Evolutionary conservation across 2,329 filamentous ascomycete genomes (phyloP), one percentile per base, ranked within the genome.

Genomic region (Aspergillus sp.): DNA sequence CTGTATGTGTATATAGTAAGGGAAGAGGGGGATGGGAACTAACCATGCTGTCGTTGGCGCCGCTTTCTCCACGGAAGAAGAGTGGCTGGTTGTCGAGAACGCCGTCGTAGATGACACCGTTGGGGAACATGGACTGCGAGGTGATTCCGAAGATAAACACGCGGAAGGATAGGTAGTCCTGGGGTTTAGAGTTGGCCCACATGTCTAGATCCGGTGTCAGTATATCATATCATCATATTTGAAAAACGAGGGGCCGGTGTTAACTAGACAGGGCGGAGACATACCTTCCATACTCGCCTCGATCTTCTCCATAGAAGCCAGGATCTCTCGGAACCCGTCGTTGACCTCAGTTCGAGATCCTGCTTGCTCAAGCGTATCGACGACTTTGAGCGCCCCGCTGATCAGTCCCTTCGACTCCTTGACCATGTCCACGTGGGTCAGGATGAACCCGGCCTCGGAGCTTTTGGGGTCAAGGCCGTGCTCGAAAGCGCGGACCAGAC

Each of bases 81-180:
- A 92, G 79, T 4, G 90, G 89, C 72, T 90, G 81, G 65, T 77
- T 73, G 60, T 89, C 86, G 65, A 88, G 88, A 61, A 94, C 85
- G 9, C 92, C 92, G 73, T 96, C 90, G 74, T 97, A 97, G 51
- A 96, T 78, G 7, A 97, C 94, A 9, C 94, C 94, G 63, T 93
- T 82, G 9, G 93, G 93, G 77, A 97, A 97, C 92, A 97, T 96
- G 69, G 87, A 89, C 77, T 97, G 93, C 52, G 86, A 90, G 1
- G 92, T 96, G 77, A 97, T 96, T 68, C 94, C 94, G 72, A 96
- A 96, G 79, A 97, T 97, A 81, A 97, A 97, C 11, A 94, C 96
- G 46, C 93, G 90, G 85, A 96, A 97, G 67, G 86, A 89, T 60
- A 90, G 91, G 79, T 97, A 97, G 66, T 92, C 86, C 18, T 84